Percentiles rank a stretch among this genome's conserved stretches.
Conservation (phyloP, 441 rosid genomes). For the Eruca vesicaria region DNA sequence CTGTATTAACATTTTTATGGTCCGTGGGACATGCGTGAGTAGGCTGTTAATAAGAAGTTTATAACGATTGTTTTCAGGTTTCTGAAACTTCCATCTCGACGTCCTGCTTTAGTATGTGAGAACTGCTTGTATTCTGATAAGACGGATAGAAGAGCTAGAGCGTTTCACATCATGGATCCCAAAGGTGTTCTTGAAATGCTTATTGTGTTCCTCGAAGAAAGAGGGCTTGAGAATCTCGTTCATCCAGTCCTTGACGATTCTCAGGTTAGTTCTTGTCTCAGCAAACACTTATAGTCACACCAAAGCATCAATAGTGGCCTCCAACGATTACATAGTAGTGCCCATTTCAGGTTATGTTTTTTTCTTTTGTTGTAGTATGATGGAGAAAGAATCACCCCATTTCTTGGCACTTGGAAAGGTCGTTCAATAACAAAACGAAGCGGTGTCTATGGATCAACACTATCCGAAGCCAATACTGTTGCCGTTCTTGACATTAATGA, state of each 20-base stretch:
- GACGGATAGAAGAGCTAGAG: slow-evolving; percentile 76
- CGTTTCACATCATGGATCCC: slow-evolving; percentile 88
- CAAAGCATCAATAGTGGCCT: not conserved
- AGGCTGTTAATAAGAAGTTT: not conserved
- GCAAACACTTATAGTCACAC: not conserved
- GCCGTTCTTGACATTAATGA: slow-evolving; percentile 66
- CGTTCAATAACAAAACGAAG: slow-evolving; percentile 75
- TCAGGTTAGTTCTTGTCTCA: slow-evolving; percentile 35
- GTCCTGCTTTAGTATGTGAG: slow-evolving; percentile 83
- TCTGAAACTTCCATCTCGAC: slow-evolving; percentile 81
- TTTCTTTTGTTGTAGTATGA: slow-evolving; percentile 44
- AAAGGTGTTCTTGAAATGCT: slow-evolving; percentile 82
- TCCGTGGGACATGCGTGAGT: too few relatives aligned
- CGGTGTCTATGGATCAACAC: slow-evolving; percentile 87
- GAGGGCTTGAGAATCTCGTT: slow-evolving; percentile 38
- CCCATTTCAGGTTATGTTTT: not conserved
- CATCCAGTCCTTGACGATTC: slow-evolving; percentile 55
- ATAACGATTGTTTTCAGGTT: slow-evolving; percentile 39
- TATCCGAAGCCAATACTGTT: slow-evolving; percentile 63
- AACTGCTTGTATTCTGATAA: slow-evolving; percentile 72
- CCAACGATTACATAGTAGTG: not conserved
- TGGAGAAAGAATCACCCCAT: slow-evolving; percentile 50
- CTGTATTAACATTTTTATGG: too few relatives aligned
- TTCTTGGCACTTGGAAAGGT: slow-evolving; percentile 93
- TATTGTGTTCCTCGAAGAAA: slow-evolving; percentile 79